Base-by-base conservation (phyloP, 257 asterid species). In the Solanum microdontum region DNA sequence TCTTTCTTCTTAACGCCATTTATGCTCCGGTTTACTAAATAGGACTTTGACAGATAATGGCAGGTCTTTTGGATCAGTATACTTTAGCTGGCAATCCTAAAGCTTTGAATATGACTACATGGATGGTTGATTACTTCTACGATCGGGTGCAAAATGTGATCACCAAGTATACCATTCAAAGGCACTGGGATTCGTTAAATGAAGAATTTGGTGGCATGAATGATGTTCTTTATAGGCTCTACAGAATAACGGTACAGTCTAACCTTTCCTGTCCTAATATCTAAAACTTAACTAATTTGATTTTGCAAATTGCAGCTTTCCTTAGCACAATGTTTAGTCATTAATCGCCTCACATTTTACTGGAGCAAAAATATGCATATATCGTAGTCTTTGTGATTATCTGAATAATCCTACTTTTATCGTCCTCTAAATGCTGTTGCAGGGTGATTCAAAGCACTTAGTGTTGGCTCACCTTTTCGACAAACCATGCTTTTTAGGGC, bases 151-250 rank as follows among this genome's bases (percentile, higher is more conserved):
- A 93, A 37, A 94, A 92, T 86, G 98, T 95, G 66, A 93, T 97
- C 48, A 58, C 87, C 21, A 92, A 90, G 69, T 89, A 94, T 92
- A 92, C 98, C 0, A 88, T 97, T 83, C 94, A 93, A 89, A 88
- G 96, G 87, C 99, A 97, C n/a, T 97, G 96, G 95, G 15, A 39
- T 4, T 86, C 96, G 8, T 85, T 97, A 62, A 97, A 97, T n/a
- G 99, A 95, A 90, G 99, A 97, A 92, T 88, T 92, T 24, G 99
- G 99, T 72, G 99, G 99, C 92, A 97, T 97, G 99, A 97, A 97
- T 80, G 99, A 97, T 72, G 94, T 94, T 60, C 98, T 97, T 58
- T 95, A 97, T 93, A 91, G 84, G 84, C 85, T 97, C 70, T 94
- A 94, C 91, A 88, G 89, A 79, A 86, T 95, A 76, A 95, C 98